A percentile compares a stretch with the other conserved stretches of the same genome.
Conservation (phyloP, 768 basidiomycete species). For the Artomyces pyxidatus region DNA sequence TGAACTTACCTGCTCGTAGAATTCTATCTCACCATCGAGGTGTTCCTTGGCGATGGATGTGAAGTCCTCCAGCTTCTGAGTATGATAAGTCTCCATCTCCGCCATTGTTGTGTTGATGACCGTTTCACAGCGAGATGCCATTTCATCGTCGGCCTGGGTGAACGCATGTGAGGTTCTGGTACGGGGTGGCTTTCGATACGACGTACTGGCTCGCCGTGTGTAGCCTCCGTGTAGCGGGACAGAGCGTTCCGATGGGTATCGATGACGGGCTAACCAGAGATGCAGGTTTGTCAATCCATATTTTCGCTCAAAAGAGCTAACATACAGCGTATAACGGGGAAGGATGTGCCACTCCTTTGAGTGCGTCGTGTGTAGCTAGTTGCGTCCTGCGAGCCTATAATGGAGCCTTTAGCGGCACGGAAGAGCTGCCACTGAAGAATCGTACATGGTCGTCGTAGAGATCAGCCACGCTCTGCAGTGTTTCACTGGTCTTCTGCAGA, state of each 20-base stretch:
- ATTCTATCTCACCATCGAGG: constrained; percentile 69
- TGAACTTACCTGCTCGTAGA: constrained; percentile 64
- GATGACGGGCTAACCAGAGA: constrained; percentile 45
- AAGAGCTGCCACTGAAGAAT: constrained; percentile 1
- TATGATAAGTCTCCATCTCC: constrained; percentile 76
- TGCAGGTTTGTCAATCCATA: neutral
- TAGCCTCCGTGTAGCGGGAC: constrained; percentile 53
- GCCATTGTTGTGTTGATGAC: constrained; percentile 85
- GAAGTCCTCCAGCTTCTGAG: constrained; percentile 68
- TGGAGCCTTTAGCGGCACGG: constrained; percentile 3
- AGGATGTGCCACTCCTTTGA: constrained; percentile 74
- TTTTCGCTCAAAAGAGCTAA: neutral
- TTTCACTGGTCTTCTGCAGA: constrained; percentile 67
- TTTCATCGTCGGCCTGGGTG: constrained; percentile 51
- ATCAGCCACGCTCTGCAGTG: constrained; percentile 66
- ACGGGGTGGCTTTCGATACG: neutral
- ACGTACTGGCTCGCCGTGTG: constrained; percentile 28
- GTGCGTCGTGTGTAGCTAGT: constrained; percentile 63
- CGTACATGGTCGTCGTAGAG: constrained; percentile 73
- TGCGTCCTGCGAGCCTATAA: constrained; percentile 64
- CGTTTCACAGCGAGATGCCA: constrained; percentile 75
- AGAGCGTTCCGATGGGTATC: constrained; percentile 71
- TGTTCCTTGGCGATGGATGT: constrained; percentile 49
- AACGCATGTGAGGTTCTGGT: neutral
- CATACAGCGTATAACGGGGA: constrained; percentile 60